Percentiles rank a stretch among this genome's conserved stretches.
Conservation (phyloP, 805 yeast genomes). For the Pichia californica region DNA sequence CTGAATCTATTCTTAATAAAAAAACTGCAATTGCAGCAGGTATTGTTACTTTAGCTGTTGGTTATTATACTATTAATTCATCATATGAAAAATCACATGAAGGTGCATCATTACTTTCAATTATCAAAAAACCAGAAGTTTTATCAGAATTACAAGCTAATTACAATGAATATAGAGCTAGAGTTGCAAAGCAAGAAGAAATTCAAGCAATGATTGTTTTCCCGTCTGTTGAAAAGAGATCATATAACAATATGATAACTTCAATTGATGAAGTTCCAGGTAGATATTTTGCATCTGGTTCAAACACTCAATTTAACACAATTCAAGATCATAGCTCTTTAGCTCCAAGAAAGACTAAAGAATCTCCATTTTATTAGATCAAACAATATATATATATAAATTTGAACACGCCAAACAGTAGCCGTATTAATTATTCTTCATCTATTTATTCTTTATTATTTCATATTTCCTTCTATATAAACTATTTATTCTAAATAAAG, state of each 20-base stretch:
- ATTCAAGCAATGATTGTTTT: slow-evolving; percentile 17
- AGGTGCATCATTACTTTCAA: slow-evolving; percentile 22
- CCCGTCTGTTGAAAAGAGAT: slow-evolving; percentile 14
- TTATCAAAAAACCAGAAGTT: slow-evolving; percentile 14
- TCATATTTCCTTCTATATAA: too few species aligned
- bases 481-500: too few species aligned
- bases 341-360: slow-evolving; percentile 28
- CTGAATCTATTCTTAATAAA: slow-evolving; percentile 25
- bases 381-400: too few species aligned
- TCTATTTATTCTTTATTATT: neutral
- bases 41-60: slow-evolving; percentile 28
- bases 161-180: slow-evolving; percentile 19
- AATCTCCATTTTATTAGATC: slow-evolving; percentile 19
- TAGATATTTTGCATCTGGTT: slow-evolving; percentile 23
- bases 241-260: slow-evolving; percentile 15
- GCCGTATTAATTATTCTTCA: neutral
- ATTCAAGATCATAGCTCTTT: slow-evolving; percentile 23
- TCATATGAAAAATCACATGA: slow-evolving; percentile 41
- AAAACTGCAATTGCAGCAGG: slow-evolving; percentile 19
- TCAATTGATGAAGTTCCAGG: slow-evolving; percentile 29
- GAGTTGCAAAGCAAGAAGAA: slow-evolving; percentile 19
- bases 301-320: slow-evolving; percentile 22
- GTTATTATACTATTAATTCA: slow-evolving; percentile 43
- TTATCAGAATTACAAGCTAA: slow-evolving; percentile 18
- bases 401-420: neutral